Conservation (phyloP, 495 filamentous ascomycete species). For the Rostrohypoxylon terebratum region DNA sequence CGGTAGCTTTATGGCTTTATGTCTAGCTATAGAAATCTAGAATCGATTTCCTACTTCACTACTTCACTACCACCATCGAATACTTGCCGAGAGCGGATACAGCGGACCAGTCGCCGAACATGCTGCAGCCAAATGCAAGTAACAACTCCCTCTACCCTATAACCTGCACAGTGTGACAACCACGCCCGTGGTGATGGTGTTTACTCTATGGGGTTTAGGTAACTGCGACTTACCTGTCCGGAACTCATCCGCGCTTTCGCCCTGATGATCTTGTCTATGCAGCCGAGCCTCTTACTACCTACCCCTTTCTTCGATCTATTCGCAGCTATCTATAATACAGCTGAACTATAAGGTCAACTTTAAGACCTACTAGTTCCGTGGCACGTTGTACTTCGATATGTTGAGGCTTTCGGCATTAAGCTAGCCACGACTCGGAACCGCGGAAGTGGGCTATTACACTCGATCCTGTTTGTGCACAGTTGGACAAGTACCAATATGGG, state of each 20-base stretch:
- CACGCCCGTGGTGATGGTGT: conserved; percentile 6
- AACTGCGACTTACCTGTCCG: conserved; percentile 21
- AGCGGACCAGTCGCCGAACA: conserved; percentile 5
- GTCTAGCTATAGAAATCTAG: neutral
- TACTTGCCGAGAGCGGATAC: conserved; percentile 7
- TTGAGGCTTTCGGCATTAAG: conserved; percentile 28
- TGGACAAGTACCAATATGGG: neutral
- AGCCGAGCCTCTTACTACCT: conserved; percentile 16
- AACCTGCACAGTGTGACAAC: conserved; percentile 17
- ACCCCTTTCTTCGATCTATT: conserved; percentile 1
- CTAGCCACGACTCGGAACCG: conserved; percentile 17
- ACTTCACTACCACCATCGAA: neutral
- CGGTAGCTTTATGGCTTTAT: conserved; percentile 10
- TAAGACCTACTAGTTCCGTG: conserved; percentile 19
- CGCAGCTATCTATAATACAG: neutral
- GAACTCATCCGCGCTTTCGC: conserved; percentile 24
- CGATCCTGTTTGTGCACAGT: conserved; percentile 16
- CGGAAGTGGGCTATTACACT: conserved; percentile 25
- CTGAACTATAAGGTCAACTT: neutral
- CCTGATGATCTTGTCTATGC: conserved; percentile 7
- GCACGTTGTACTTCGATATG: conserved; percentile 28
- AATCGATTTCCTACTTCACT: neutral
- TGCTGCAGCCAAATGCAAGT: conserved; percentile 11
- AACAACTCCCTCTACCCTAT: conserved; percentile 1
- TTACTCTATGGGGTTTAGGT: conserved; percentile 7